phyloP scores from a whole-genome alignment of 345 rosid genomes.

The Brassica juncea region DNA sequence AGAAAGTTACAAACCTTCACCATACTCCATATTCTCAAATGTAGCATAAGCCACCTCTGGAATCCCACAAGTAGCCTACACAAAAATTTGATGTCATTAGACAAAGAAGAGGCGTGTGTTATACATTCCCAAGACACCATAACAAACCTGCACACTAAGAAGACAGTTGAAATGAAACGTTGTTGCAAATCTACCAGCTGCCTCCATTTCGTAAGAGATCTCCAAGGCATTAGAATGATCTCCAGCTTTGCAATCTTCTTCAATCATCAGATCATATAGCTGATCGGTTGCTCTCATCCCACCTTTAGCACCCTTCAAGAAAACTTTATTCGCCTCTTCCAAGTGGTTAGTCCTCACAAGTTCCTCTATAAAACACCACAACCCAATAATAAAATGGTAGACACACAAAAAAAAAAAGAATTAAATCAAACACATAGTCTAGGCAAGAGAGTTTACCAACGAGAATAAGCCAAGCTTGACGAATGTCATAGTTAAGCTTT shows the following conservation, averaged over 20 bases:
- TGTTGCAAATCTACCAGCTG: constrained; percentile 91
- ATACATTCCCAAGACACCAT: neutral
- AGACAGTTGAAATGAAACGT: constrained; percentile 95
- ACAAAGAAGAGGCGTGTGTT: constrained; percentile 17
- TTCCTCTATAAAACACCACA: constrained; percentile 56
- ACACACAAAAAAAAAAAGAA: neutral
- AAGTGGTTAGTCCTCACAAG: constrained; percentile 67
- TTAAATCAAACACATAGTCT: neutral
- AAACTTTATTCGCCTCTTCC: constrained; percentile 87
- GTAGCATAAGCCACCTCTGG: constrained; percentile 92
- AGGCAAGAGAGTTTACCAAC: constrained; percentile 59
- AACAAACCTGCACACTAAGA: constrained; percentile 87
- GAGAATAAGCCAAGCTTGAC: constrained; percentile 84
- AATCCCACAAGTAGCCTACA: constrained; percentile 89
- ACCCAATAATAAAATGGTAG: constrained; percentile 14
- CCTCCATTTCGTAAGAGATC: constrained; percentile 92
- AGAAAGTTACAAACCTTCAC: constrained; percentile 70
- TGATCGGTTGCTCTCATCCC: constrained; percentile 83
- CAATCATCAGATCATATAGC: constrained; percentile 82
- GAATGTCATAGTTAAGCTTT: constrained; percentile 75
- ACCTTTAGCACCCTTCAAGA: constrained; percentile 79
- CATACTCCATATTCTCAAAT: constrained; percentile 97
- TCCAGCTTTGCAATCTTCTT: constrained; percentile 86
- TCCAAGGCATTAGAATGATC: constrained; percentile 97
- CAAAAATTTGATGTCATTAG: constrained; percentile 27